phyloP scores from a whole-genome alignment of 441 rosid species.

The Gossypium laxum region DNA sequence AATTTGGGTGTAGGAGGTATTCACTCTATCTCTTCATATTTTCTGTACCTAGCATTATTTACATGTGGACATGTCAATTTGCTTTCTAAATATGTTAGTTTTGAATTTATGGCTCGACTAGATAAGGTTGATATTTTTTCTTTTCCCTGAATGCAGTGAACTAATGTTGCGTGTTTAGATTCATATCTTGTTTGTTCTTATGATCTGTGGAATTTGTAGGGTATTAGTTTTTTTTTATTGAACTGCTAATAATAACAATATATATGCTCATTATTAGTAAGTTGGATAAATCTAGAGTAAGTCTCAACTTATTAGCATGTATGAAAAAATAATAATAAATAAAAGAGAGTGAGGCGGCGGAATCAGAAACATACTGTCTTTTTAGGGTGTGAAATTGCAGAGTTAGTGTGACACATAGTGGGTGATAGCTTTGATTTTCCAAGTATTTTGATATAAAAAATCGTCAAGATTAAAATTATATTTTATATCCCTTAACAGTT shows the following conservation, averaged over 20 bases:
- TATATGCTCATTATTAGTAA: neutral
- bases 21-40: constrained; percentile 14
- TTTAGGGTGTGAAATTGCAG: neutral
- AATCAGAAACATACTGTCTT: neutral
- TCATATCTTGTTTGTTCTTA: constrained; percentile 3
- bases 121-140: neutral
- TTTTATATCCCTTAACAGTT: no score
- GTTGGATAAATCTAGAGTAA: neutral
- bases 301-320: neutral
- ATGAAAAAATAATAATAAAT: neutral
- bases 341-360: neutral
- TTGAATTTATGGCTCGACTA: neutral
- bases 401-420: neutral
- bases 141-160: neutral
- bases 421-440: no score
- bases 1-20: constrained; percentile 72
- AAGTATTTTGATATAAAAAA: no score
- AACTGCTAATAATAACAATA: neutral
- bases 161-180: neutral
- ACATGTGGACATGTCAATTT: neutral
- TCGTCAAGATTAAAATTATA: no score
- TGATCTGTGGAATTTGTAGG: neutral
- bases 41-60: constrained; percentile 12
- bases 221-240: neutral
- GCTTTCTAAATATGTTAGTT: neutral